A percentile compares a stretch with the other conserved stretches of the same genome.
phyloP scores from a whole-genome alignment of 208 protist species.

The Leishmania major region DNA sequence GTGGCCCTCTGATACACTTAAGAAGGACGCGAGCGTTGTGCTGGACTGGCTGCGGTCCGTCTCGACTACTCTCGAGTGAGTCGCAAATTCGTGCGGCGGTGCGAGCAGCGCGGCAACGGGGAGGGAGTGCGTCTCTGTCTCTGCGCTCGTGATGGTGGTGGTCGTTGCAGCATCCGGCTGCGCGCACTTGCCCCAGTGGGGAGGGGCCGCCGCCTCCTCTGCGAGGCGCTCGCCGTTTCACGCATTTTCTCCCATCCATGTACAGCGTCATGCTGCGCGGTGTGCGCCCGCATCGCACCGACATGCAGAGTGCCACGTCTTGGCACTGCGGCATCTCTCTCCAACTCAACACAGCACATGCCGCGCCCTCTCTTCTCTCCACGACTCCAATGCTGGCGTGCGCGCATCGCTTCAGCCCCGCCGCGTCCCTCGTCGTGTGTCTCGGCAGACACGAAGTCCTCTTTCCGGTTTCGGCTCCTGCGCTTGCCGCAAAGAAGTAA shows the following conservation, averaged over 20 bases:
- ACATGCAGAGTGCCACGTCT: background rate
- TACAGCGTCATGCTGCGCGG: background rate
- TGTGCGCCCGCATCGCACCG: background rate
- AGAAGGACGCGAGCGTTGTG: constrained; percentile 48
- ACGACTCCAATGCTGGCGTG: background rate
- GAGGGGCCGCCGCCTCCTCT: background rate
- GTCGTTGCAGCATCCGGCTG: background rate
- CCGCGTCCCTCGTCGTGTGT: background rate
- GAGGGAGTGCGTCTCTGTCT: background rate
- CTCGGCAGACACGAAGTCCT: background rate
- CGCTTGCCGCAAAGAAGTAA: background rate
- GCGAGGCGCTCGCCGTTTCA: background rate
- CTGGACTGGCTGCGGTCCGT: constrained; percentile 47
- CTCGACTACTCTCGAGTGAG: constrained; percentile 33
- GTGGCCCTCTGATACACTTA: constrained; percentile 38
- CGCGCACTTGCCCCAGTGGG: background rate
- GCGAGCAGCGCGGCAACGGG: background rate
- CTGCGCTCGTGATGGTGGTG: background rate
- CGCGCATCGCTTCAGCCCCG: background rate
- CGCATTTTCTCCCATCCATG: background rate
- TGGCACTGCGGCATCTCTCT: background rate
- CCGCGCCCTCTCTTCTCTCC: background rate
- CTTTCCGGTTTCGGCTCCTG: background rate
- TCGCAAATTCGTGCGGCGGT: background rate
- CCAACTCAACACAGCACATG: background rate